These are phyloP conservation scores for Lumnitzera racemosa DNA, from an alignment of 345 rosid species.

Conservation along the genomic window DNA sequence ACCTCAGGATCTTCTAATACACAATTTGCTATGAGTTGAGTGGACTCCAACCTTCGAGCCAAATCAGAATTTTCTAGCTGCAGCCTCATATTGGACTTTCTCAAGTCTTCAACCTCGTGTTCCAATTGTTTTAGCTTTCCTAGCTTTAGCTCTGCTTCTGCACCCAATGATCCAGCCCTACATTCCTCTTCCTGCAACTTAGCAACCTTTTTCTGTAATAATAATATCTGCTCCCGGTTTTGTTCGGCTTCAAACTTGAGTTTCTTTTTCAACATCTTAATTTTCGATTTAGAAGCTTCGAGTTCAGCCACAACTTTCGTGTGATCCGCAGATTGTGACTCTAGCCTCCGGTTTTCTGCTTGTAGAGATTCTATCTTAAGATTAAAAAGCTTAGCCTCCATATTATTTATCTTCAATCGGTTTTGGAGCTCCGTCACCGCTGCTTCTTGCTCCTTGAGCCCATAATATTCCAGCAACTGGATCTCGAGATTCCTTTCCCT, in stretches of 20 bases:
- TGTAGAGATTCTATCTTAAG: constrained; percentile 69
- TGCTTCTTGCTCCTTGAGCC: constrained; percentile 75
- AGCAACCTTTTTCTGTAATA: constrained; percentile 54
- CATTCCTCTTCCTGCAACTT: constrained; percentile 57
- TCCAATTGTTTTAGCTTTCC: constrained; percentile 56
- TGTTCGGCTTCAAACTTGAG: constrained; percentile 63
- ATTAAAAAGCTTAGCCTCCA: constrained; percentile 63
- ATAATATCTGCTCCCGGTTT: constrained; percentile 54
- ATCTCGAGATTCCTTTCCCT: constrained; percentile 71
- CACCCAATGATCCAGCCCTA: constrained; percentile 20
- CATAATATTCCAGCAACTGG: constrained; percentile 71
- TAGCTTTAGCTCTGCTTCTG: constrained; percentile 27
- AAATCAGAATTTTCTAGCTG: constrained; percentile 56
- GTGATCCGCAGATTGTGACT: constrained; percentile 48
- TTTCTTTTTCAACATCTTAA: constrained; percentile 59
- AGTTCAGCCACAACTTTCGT: constrained; percentile 45
- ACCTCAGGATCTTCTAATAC: constrained; percentile 64
- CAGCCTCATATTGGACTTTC: constrained; percentile 43
- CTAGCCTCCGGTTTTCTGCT: constrained; percentile 56
- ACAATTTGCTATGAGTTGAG: constrained; percentile 48
- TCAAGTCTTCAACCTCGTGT: constrained; percentile 57
- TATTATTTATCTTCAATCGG: constrained; percentile 56
- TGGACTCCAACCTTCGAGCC: constrained; percentile 44
- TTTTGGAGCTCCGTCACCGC: constrained; percentile 71
- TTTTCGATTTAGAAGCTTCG: constrained; percentile 44